phyloP scores from a whole-genome alignment of 2,329 filamentous ascomycete genomes.

The Trichoderma asperellum region DNA sequence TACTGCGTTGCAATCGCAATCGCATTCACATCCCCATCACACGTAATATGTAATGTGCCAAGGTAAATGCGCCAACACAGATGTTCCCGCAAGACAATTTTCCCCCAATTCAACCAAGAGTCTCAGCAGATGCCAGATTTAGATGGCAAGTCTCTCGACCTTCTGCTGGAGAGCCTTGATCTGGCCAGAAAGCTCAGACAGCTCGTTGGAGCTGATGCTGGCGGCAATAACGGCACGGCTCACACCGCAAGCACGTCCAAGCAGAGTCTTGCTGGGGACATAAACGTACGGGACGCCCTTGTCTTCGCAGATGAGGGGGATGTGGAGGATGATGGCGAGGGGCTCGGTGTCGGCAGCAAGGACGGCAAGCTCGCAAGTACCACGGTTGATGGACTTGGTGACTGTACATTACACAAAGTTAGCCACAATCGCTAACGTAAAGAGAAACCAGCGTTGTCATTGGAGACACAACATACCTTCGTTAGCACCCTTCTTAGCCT shows the following conservation, averaged over 20 bases:
- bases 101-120: not conserved
- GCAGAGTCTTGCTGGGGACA: conserved; percentile 77
- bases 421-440: conserved; percentile 7
- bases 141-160: conserved; percentile 95
- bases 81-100: not conserved
- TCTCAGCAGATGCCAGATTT: conserved; percentile 41
- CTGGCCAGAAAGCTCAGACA: conserved; percentile 82
- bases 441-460: not conserved
- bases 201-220: conserved; percentile 90
- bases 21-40: not conserved
- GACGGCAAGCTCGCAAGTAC: conserved; percentile 86
- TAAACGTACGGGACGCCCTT: conserved; percentile 70
- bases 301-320: conserved; percentile 86
- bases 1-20: not conserved
- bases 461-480: conserved; percentile 52
- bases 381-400: conserved; percentile 89
- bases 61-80: not conserved
- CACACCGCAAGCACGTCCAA: conserved; percentile 89
- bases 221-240: conserved; percentile 83
- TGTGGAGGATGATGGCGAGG: conserved; percentile 83
- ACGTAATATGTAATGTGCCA: not conserved
- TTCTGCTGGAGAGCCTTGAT: conserved; percentile 91
- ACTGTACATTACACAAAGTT: conserved; percentile 34
- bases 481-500: conserved; percentile 90
- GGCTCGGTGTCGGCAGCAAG: conserved; percentile 87